Base-by-base conservation (phyloP, 164 flowering plant genomes). In the Magnolia kwangsiensis region DNA sequence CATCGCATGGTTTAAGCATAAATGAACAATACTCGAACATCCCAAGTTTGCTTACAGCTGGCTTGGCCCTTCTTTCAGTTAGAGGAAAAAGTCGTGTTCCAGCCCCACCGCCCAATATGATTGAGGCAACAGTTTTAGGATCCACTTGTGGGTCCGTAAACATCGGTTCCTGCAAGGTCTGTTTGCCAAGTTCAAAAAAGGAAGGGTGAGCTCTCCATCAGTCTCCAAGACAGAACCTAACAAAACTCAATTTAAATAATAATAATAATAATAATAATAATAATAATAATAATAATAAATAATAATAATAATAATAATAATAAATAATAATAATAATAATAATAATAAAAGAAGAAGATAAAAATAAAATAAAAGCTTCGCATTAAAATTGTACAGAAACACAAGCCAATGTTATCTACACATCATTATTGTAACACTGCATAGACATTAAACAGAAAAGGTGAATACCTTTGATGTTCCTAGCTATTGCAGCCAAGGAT, bases 91-190 rank as follows among this genome's bases (percentile, higher is more conserved):
- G 94, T 3, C 87, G 86, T 58, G 92, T 80, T 73, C 98, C 98
- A 13, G 92, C 85, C 8, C 97, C 98, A 58, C 98, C 98, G 63
- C 98, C 98, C 75, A 94, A 79, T 75, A 94, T 92, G 71, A 94
- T 87, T 16, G 98, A 86, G 13, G 94, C 94, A 45, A 94, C 94
- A 80, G 82, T 86, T 71, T 91, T 91, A 0, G 97, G 92, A 72
- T 89, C 86, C 19, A 85, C 96, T 80, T 75, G 84, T 75, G 77
- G 80, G 67, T 88, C 87, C 63, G 78, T 85, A 37, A 83, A 24
- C 31, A 76, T 21, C 16, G 92, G 89, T 8, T 82, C 80, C 74
- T 83, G 83, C 1, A 86, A 69, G 21, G 76, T 24, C 79, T 79
- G 65, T 61, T 50, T 27, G 20, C 67, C 72, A 23, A 72, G 21